Evolutionary conservation across 495 filamentous ascomycete genomes (phyloP), one percentile per base, ranked within the genome.

Genomic region (Tirmania nivea): DNA sequence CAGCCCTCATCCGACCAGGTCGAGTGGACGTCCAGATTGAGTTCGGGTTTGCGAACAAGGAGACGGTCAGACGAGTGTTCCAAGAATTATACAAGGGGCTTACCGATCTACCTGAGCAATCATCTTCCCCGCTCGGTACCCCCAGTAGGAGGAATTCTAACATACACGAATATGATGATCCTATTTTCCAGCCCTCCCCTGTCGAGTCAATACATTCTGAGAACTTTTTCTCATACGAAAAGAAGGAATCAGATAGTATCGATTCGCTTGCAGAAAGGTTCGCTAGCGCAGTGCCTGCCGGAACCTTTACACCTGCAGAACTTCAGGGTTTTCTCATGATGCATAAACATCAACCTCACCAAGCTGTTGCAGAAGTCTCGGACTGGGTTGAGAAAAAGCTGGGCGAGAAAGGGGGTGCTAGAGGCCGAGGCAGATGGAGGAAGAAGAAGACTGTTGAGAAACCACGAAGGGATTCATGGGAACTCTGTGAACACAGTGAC

Each of bases 21-120:
- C 75, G 84, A 14, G 79, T 90, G 9, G 84, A 90, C 59, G 77
- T 84, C 75, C 76, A 73, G 31, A 71, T 87, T 52, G 67, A 74
- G 36, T 87, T 87, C 58, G 71, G 71, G 51, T 66, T 69, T 10
- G 74, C 78, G 2, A 69, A 69, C 54, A 57, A 62, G 0, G 63
- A 64, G 21, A 69, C 69, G 51, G 61, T 69, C 51, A 65, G 68
- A 58, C 65, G 67, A 21, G 72, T 77, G 68, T 77, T 77, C 49
- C 53, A 68, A 12, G 70, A 70, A 56, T 73, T 75, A 67, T 65
- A 53, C 56, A 45, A 45, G 17, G 14, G 39, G 17, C 14, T 14
- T 3, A 14, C 39, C 17, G 3, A 45, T 14, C 12, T 14, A 1
- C 39, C 39, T 45, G 39, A 19, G 8, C 14, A 45, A 14, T 45